Evolutionary conservation across 306 rosid genomes (phyloP).

Genomic region (Sesbania bispinosa): DNA sequence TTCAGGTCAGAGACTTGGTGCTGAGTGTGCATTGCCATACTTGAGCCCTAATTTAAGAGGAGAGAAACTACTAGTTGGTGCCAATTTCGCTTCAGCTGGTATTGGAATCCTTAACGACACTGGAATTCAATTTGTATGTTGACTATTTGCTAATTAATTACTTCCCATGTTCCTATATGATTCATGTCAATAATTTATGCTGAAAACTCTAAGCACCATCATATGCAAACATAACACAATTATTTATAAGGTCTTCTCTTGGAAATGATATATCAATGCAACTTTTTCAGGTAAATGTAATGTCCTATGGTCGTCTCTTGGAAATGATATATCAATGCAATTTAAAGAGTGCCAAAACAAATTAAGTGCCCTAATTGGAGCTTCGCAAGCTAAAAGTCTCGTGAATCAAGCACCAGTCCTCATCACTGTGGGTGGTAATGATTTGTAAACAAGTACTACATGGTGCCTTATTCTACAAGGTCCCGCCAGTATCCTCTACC

Average conservation of each 20-base stretch:
- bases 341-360: slow-evolving; percentile 48
- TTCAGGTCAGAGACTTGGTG: slow-evolving; percentile 61
- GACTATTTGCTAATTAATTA: background rate
- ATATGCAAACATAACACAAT: too few relatives aligned
- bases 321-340: too few relatives aligned
- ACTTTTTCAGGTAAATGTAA: slow-evolving; percentile 51
- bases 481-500: slow-evolving; percentile 65
- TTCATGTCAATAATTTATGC: background rate
- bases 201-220: too few relatives aligned
- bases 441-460: slow-evolving; percentile 74
- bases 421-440: slow-evolving; percentile 78
- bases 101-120: slow-evolving; percentile 95
- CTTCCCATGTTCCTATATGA: background rate
- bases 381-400: slow-evolving; percentile 11
- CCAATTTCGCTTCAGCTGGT: slow-evolving; percentile 90
- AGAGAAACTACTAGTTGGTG: slow-evolving; percentile 59
- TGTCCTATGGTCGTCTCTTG: too few relatives aligned
- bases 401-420: slow-evolving; percentile 55
- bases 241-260: too few relatives aligned
- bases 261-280: background rate
- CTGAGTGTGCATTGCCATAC: slow-evolving; percentile 64
- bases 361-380: slow-evolving; percentile 48
- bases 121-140: slow-evolving; percentile 69
- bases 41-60: slow-evolving; percentile 59
- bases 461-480: slow-evolving; percentile 68